Conservation (phyloP, 441 rosid species). For the Biscutella auriculata region DNA sequence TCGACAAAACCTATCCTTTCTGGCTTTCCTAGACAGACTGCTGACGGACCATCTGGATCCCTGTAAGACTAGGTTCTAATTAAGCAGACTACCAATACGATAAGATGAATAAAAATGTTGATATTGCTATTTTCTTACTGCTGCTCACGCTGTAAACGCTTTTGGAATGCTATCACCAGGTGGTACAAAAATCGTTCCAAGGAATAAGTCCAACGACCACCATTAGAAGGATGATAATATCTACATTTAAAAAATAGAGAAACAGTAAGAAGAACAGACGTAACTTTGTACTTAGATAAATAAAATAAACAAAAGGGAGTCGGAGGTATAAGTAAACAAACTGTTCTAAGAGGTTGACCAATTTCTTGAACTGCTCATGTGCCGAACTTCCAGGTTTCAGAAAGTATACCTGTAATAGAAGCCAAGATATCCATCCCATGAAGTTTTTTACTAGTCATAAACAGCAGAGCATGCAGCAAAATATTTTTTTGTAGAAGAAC, state of each 20-base stretch:
- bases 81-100: conserved; percentile 20
- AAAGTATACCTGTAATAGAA: conserved; percentile 66
- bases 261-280: conserved; percentile 12
- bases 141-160: conserved; percentile 84
- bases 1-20: conserved; percentile 73
- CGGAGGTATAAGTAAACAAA: conserved; percentile 41
- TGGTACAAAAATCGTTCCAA: conserved; percentile 77
- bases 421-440: conserved; percentile 17
- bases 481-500: conserved; percentile 16
- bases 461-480: conserved; percentile 17
- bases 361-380: conserved; percentile 66
- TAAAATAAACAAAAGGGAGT: conserved; percentile 16
- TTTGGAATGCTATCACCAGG: conserved; percentile 81
- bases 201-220: conserved; percentile 99
- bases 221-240: conserved; percentile 97
- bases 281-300: conserved; percentile 8
- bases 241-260: conserved; percentile 33
- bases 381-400: conserved; percentile 71
- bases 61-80: conserved; percentile 34
- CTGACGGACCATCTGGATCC: conserved; percentile 33
- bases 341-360: conserved; percentile 99
- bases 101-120: conserved; percentile 13
- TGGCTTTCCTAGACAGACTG: conserved; percentile 48
- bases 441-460: conserved; percentile 15
- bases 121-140: conserved; percentile 43